Base-by-base conservation (phyloP, 192 early-diverging fungal genomes). In the Chytriomyces confervae region DNA sequence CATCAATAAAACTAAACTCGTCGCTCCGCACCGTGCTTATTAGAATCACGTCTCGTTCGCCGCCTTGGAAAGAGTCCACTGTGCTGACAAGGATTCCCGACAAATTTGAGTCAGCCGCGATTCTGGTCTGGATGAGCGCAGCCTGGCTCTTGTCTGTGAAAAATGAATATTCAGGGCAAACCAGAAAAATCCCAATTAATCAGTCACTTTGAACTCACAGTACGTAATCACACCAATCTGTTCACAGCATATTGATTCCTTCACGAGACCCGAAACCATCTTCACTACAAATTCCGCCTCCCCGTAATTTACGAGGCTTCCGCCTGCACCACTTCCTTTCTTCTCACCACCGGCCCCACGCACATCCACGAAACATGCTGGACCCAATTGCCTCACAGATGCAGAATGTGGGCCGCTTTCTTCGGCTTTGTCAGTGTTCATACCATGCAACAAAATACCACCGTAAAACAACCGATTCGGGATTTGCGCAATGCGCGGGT, bases 51-150 rank as follows among this genome's bases (percentile, higher is more conserved):
- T 90, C 85, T 66, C 91, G 92, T 64, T 94, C 93, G 10, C 92
- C 91, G 36, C 93, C 93, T 81, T 94, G 86, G 69, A 93, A 94
- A 16, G 92, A 89, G 73, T 94, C 92, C 0, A 92, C 89, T 3
- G 92, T 93, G 8, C 90, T 91, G 27, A 89, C 86, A 80, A 90
- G 66, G 7, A 83, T 77, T 48, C 77, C 83, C 43, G 65, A 50
- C 36, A 71, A 27, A 53, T 18, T 29, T 20, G 62, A 23, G 7
- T 51, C 51, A 5, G 63, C 63, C 18, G 50, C 61, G 11, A 76
- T 27, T 49, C 76, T 77, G 7, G 36, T 23, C 8, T 7, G 20
- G 20, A 79, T 57, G 9, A 62, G 20, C 6, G n/a, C 62, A 8
- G 69, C 70, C 62, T 80, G 68, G 44, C 69, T 72, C 62, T 69